Conservation (phyloP, 2,329 filamentous ascomycete genomes). For the Ceratocystis lukuohia region DNA sequence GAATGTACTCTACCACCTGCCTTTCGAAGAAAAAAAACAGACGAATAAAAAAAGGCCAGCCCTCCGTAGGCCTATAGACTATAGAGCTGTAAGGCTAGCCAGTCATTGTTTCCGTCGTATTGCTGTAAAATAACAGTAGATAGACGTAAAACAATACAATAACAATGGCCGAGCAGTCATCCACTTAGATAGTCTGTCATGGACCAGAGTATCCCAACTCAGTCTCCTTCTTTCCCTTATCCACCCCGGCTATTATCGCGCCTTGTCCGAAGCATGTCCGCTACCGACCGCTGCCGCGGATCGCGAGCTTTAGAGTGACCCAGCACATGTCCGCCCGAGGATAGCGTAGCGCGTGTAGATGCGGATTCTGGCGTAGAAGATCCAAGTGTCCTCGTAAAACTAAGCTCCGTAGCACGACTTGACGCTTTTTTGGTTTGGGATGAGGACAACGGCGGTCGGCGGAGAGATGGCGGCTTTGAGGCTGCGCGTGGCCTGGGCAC, state of each 20-base stretch:
- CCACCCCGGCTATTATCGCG: neutral
- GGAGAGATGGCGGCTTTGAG: neutral
- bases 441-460: neutral
- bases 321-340: neutral
- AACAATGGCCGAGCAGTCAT: too few relatives aligned
- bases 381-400: conserved; percentile 13
- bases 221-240: too few relatives aligned
- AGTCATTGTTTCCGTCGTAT: too few relatives aligned
- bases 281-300: conserved; percentile 17
- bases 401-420: neutral
- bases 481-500: neutral
- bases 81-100: too few relatives aligned
- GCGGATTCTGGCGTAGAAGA: neutral
- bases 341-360: neutral
- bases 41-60: neutral
- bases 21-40: too few relatives aligned
- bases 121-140: too few relatives aligned
- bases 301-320: conserved; percentile 1
- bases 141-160: too few relatives aligned
- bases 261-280: conserved; percentile 14
- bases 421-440: neutral
- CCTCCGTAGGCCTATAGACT: neutral
- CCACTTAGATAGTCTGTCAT: too few relatives aligned
- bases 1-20: too few relatives aligned
- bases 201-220: too few relatives aligned